A percentile compares a stretch with the other conserved stretches of the same genome.
Evolutionary conservation across 192 early-diverging fungal genomes (phyloP).

Genomic region (Coemansia sp.): DNA sequence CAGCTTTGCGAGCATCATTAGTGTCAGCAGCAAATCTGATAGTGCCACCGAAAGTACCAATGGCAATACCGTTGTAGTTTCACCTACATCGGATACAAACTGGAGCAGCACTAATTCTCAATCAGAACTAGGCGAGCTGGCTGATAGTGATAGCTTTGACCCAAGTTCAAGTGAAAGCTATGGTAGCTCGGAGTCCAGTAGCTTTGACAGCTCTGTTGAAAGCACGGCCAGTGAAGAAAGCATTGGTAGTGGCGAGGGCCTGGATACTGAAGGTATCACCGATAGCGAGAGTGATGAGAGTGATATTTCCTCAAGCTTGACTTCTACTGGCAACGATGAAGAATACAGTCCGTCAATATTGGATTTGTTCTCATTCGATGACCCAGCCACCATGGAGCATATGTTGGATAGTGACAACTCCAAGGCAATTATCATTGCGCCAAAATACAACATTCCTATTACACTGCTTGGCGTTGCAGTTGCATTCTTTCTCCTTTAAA

Average conservation of each 20-base stretch:
- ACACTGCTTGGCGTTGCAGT: neutral
- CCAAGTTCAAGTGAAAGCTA: neutral
- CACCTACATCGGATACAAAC: neutral
- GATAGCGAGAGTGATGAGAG: neutral
- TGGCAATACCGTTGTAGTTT: neutral
- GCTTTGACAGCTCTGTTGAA: neutral
- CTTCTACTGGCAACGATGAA: neutral
- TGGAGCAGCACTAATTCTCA: neutral
- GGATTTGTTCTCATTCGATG: neutral
- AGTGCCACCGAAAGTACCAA: neutral
- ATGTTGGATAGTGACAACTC: neutral
- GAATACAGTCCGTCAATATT: neutral
- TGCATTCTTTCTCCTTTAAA: neutral
- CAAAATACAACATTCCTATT: neutral
- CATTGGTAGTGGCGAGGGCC: neutral
- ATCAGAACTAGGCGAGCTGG: neutral
- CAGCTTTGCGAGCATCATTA: neutral
- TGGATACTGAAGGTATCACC: neutral
- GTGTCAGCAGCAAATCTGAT: neutral
- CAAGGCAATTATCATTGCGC: neutral
- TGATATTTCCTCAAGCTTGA: neutral
- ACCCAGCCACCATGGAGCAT: conserved; percentile 3
- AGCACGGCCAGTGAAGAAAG: neutral
- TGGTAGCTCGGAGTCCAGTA: neutral
- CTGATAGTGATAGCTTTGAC: neutral